Evolutionary conservation across 805 yeast species (phyloP), one percentile per base, ranked within the genome.

Genomic region (Priceomyces medius): DNA sequence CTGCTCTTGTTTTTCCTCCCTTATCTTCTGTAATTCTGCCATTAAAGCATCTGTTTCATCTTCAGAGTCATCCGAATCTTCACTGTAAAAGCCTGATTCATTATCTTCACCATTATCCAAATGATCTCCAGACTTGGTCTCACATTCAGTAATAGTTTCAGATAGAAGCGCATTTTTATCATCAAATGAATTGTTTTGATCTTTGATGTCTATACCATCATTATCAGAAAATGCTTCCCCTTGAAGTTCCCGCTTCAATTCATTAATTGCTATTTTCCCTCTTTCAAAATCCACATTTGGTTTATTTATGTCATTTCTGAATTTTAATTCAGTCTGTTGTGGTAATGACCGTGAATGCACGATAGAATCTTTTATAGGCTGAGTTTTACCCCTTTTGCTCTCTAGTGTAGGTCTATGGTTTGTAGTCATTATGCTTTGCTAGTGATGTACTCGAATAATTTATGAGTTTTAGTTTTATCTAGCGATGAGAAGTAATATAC

Each of bases 321-420:
- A 55, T 41, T 68, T 68, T 39, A 68, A 45, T 12, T 41, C 39
- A 2, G 61, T 54, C 39, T 68, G 72, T 27, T 60, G 68, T 2
- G 63, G 58, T 17, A 57, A 48, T 1, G 58, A 46, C 27, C 73
- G 51, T 1, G 71, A 46, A 49, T 68, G 74, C 7, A 54, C 49
- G n/a, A 68, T 67, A 31, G 66, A 50, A 43, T 66, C 63, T 8
- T 45, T 46, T n/a, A 68, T 66, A 1, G 47, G 41, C 13, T 54
- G 45, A 16, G 49, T 56, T 42, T 63, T 61, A 4, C 74, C 74
- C 31, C 64, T 50, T 45, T 69, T 69, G 35, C 67, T 63, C 42
- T 69, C 74, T 26, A 69, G 53, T 4, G 72, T 66, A 7, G 74
- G 74, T 37, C 73, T 54, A 44, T 69, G 73, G 45, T 69, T 69